Evolutionary conservation across 345 rosid genomes (phyloP).

Genomic region (Dovyalis caffra): DNA sequence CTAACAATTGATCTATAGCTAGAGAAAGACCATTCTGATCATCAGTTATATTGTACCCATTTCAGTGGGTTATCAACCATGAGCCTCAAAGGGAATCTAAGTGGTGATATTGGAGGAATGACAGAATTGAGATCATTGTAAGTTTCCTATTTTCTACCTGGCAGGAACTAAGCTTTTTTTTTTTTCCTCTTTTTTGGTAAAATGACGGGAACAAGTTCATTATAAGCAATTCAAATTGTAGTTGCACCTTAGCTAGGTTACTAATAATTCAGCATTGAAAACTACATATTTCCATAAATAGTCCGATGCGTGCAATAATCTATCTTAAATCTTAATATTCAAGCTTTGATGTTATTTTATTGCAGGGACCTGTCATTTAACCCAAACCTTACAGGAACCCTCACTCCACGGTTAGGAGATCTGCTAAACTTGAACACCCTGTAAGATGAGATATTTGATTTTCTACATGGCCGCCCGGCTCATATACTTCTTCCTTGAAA

Average conservation of each 20-base stretch:
- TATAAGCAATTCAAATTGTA: background rate
- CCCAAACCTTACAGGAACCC: conserved; percentile 62
- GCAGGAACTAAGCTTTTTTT: no score
- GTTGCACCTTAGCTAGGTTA: background rate
- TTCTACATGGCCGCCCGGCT: background rate
- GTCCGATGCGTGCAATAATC: background rate
- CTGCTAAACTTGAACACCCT: conserved; percentile 69
- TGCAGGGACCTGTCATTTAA: conserved; percentile 82
- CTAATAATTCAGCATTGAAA: background rate
- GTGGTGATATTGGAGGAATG: conserved; percentile 83
- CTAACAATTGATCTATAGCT: background rate
- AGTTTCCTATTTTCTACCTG: conserved; percentile 23
- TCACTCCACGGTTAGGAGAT: conserved; percentile 72
- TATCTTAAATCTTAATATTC: background rate
- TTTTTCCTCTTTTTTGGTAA: no score
- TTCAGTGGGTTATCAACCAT: conserved; percentile 75
- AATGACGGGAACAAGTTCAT: no score
- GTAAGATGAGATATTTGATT: conserved; percentile 35
- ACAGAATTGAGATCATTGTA: conserved; percentile 77
- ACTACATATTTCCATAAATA: background rate
- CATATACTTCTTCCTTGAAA: background rate
- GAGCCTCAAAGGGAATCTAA: conserved; percentile 73
- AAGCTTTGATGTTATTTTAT: conserved; percentile 7
- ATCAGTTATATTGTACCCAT: background rate
- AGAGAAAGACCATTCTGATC: background rate